Base-by-base conservation (phyloP, 1,139 yeast genomes). In the Suhomyces wounanorum region DNA sequence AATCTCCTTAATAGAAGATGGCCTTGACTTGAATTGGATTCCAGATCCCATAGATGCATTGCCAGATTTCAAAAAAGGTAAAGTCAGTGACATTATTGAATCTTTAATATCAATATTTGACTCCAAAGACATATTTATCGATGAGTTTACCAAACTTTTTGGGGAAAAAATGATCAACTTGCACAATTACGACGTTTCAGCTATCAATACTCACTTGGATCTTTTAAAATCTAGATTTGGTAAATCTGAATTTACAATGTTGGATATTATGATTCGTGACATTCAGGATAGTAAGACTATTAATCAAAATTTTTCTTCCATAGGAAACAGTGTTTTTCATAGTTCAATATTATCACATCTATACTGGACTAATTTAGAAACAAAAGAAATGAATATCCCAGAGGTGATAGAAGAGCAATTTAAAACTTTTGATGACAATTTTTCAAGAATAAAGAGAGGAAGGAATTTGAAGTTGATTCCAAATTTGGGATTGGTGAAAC, bases 11-110 rank as follows among this genome's bases (percentile, higher is more conserved):
- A 54, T 62, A 16, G 80, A 78, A 48, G 82, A 77, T 50, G 56
- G 65, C 40, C 67, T 67, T 35, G 84, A 79, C 54, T 65, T 85
- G 3, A 73, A 79, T 30, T 92, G 98, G 98, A 70, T 69, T 8
- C 98, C 98, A 0, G 97, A 90, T 60, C 97, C 97, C 0, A 79
- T 88, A n/a, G 97, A 89, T 68, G 96, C 96, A 0, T 79, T 95
- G 8, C 89, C 96, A 0, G 97, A 91, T 64, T 89, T 90, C 66
- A 79, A 82, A 49, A 83, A 82, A 55, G 82, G 81, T n/a, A 77
- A 77, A 47, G 82, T 80, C 8, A 77, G 79, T 48, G 96, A 89
- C 63, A 79, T 86, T 4, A 82, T 90, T 21, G 91, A 85, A 57
- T 83, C 90, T 0, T 71, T 90, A 39, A 76, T 88, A 1, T 83